Evolutionary conservation across 2,329 filamentous ascomycete genomes (phyloP).

Genomic region (Fonsecaea erecta): DNA sequence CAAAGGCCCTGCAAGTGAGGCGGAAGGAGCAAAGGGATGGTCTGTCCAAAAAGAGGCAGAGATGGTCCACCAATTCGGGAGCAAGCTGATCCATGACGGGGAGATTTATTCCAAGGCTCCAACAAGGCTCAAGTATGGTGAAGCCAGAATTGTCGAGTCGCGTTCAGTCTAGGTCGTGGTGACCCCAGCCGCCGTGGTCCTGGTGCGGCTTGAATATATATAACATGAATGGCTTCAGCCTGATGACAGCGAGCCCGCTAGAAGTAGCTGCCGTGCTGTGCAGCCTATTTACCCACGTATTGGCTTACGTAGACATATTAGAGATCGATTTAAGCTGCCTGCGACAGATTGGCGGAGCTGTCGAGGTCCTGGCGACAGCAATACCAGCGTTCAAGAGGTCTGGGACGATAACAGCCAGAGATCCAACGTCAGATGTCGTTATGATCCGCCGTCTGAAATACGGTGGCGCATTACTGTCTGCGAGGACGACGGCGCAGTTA

Average conservation of each 20-base stretch:
- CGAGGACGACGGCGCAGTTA: neutral
- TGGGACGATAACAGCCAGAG: neutral
- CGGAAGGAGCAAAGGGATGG: constrained; percentile 25
- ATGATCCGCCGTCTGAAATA: neutral
- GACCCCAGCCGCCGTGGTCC: neutral
- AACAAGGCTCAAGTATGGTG: neutral
- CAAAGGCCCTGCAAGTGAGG: constrained; percentile 27
- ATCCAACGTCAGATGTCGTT: neutral
- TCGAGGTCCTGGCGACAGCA: neutral
- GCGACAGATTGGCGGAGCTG: neutral
- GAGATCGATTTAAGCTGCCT: neutral
- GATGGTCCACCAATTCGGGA: constrained; percentile 24
- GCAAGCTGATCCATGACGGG: constrained; percentile 30
- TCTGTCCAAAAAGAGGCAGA: constrained; percentile 27
- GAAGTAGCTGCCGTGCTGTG: neutral
- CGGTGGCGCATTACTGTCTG: neutral
- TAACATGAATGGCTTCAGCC: constrained; percentile 13
- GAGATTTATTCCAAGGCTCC: neutral
- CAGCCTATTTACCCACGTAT: constrained; percentile 4
- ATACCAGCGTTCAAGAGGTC: neutral
- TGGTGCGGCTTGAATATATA: constrained; percentile 11
- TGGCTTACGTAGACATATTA: constrained; percentile 8
- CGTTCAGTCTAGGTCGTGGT: neutral
- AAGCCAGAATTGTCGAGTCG: neutral
- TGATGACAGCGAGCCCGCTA: neutral